Base-by-base conservation (phyloP, 768 basidiomycete species). In the Russula earlei region DNA sequence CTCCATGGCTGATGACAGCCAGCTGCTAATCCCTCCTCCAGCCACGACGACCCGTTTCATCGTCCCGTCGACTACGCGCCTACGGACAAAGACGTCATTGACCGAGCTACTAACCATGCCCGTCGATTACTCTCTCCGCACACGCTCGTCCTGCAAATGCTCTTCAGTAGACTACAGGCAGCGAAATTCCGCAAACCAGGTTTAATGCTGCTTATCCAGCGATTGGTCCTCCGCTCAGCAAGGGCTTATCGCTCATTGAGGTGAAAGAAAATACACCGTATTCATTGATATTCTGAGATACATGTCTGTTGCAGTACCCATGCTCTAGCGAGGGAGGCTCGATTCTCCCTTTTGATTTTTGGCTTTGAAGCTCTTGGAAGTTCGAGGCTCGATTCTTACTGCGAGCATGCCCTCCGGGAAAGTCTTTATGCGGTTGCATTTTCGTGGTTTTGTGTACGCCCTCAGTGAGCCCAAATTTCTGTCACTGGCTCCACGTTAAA, bases 321-420 rank as follows among this genome's bases (percentile, higher is more conserved):
- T 68, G 82, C 94, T 0, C 76, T 98, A 33, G 87, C 95, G 27
- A 83, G 94, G 40, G 93, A 98, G 72, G 77, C 84, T 1, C 82
- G 92, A 15, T 95, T 95, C 67, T 85, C 91, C 0, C 84, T 99
- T 67, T 75, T 98, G 17, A 72, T 94, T 3, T 95, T 99, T 66
- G 95, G 91, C 0, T 92, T 98, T 65, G 91, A 96, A 68, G 82
- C 90, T 3, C 70, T 98, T 34, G 87, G 87, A 64, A 91, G 91
- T 63, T 94, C 90, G 11, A 79, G 84, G 60, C 73, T 96, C 61
- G 95, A 98, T 67, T 74, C 81, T 0, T 82, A 82, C 58, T 86
- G 89, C 53, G 94, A 98, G 69, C 77, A 83, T 62, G 65, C 76
- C 20, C 70, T 92, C 31, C 80, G 96, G 40, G 81, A 89, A 62